phyloP scores from a whole-genome alignment of 768 basidiomycete genomes.

The Tulasnella sp. region DNA sequence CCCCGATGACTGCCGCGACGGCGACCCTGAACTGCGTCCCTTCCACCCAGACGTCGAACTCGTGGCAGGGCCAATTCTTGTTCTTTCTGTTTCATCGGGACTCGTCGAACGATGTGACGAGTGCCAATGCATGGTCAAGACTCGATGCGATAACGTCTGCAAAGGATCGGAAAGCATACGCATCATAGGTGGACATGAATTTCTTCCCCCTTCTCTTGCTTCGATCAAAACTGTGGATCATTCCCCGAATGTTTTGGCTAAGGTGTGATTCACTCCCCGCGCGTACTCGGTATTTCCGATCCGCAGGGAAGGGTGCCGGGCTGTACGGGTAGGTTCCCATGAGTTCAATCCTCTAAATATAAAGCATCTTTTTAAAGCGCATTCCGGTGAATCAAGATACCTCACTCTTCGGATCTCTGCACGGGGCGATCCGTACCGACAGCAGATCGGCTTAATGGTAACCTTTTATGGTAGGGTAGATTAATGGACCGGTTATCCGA shows the following conservation, averaged over 20 bases:
- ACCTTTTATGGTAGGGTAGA: not conserved
- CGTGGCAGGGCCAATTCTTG: too few species aligned
- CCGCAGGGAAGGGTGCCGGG: not conserved
- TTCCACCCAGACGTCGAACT: too few species aligned
- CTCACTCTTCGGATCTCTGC: not conserved
- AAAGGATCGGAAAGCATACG: not conserved
- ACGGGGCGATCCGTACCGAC: not conserved
- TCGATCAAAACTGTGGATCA: not conserved
- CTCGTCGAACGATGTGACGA: too few species aligned
- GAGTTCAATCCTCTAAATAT: not conserved
- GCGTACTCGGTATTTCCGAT: not conserved
- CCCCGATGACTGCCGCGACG: too few species aligned
- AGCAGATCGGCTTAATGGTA: not conserved
- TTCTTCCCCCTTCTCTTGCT: not conserved
- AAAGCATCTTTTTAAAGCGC: not conserved
- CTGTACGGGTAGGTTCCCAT: not conserved
- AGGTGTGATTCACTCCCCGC: too few species aligned
- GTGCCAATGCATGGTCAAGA: too few species aligned
- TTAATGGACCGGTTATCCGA: not conserved
- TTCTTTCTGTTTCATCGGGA: too few species aligned
- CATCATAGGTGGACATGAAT: not conserved
- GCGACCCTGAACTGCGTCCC: too few species aligned
- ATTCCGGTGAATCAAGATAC: not conserved
- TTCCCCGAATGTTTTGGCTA: too few species aligned
- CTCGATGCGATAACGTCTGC: not conserved